Evolutionary conservation across 1,284 basidiomycete species (phyloP).

Genomic region (Cutaneotrichosporon spelunceum): DNA sequence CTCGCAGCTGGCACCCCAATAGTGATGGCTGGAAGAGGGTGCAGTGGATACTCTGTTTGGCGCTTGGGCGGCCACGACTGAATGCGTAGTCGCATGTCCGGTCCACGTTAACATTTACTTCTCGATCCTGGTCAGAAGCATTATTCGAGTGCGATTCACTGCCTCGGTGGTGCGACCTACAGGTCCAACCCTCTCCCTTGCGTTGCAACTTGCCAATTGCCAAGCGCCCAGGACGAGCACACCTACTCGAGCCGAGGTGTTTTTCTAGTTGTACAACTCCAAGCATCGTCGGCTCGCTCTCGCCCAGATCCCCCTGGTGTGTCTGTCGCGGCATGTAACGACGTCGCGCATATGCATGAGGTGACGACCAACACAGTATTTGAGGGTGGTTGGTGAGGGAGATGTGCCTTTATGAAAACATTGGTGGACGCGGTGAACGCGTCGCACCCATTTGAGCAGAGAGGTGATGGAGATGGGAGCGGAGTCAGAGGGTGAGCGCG

Average conservation of each 20-base stretch:
- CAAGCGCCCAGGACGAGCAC: no score
- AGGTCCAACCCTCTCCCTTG: not conserved
- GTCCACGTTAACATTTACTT: not conserved
- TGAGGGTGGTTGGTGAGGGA: no score
- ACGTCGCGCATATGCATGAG: not conserved
- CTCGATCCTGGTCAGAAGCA: not conserved
- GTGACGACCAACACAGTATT: no score
- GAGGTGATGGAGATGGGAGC: not conserved
- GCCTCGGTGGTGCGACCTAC: not conserved
- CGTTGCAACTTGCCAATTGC: no score
- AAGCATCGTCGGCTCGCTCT: not conserved
- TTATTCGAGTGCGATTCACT: not conserved
- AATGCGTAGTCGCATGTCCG: no score
- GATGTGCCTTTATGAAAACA: not conserved
- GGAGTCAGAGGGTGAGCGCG: not conserved
- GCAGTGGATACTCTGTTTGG: not conserved
- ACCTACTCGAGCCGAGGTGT: not conserved
- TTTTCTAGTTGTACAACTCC: no score
- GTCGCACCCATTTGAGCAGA: not conserved
- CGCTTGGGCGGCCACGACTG: no score
- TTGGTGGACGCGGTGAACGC: not conserved
- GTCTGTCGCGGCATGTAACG: not conserved
- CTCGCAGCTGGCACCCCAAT: not conserved
- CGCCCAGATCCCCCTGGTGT: not conserved
- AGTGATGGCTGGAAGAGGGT: not conserved